Percentiles rank a stretch among this genome's conserved stretches.
Evolutionary conservation across 192 early-diverging fungal genomes (phyloP).

Genomic region (Powellomyces hirtus): DNA sequence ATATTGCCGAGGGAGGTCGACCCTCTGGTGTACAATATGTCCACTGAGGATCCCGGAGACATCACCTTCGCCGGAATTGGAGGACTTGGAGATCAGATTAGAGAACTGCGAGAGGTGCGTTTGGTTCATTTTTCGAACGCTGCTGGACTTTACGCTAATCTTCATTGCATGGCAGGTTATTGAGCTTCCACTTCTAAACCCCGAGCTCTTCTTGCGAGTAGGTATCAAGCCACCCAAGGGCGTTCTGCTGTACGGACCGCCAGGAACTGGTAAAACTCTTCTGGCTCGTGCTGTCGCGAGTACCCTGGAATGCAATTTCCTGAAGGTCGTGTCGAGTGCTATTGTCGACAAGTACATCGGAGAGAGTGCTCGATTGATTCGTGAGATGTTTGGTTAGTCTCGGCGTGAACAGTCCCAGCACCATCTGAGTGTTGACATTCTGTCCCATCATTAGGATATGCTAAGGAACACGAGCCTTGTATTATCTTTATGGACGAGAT

Average conservation of each 20-base stretch:
- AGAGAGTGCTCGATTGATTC: constrained; percentile 92
- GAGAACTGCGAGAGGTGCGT: constrained; percentile 88
- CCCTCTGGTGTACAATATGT: constrained; percentile 99
- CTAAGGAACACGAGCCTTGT: constrained; percentile 98
- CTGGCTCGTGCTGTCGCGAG: constrained; percentile 95
- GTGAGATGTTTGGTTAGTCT: constrained; percentile 97
- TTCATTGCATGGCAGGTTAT: constrained; percentile 77
- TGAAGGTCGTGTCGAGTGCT: constrained; percentile 97
- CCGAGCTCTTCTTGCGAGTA: constrained; percentile 94
- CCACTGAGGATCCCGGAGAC: constrained; percentile 92
- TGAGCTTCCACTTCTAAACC: constrained; percentile 97
- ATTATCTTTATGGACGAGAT: constrained; percentile 99
- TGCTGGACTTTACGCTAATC: no score
- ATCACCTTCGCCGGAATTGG: constrained; percentile 97
- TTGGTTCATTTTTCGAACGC: background rate
- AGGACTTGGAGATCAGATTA: constrained; percentile 92
- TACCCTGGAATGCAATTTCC: constrained; percentile 97
- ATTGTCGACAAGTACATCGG: constrained; percentile 99
- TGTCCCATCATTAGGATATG: no score
- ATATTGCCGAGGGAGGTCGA: constrained; percentile 97
- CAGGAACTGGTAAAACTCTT: constrained; percentile 97
- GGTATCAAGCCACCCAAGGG: constrained; percentile 99
- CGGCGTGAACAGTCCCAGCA: background rate
- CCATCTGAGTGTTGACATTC: background rate
- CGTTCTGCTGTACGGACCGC: constrained; percentile 92